Conservation (phyloP, 2,329 filamentous ascomycete species). For the Xylaria sp. region DNA sequence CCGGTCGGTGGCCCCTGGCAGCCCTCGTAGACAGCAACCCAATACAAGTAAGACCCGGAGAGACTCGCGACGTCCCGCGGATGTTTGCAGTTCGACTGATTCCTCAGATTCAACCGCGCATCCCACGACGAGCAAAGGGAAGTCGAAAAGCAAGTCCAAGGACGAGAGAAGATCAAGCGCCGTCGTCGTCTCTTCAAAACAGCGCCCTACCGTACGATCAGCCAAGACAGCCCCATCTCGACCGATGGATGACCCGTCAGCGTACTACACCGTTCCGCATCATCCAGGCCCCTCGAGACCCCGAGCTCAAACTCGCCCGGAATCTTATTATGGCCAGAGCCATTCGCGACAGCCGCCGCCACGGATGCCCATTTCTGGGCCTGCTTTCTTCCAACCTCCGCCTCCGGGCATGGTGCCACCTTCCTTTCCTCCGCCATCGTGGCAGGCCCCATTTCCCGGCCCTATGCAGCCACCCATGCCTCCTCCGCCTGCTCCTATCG, state of each 20-base stretch:
- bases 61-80: slow-evolving; percentile 50
- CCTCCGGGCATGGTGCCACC: slow-evolving; percentile 43
- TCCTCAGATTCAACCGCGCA: slow-evolving; percentile 52
- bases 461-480: slow-evolving; percentile 35
- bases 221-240: slow-evolving; percentile 53
- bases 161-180: slow-evolving; percentile 47
- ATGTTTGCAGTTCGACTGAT: slow-evolving; percentile 54
- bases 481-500: slow-evolving; percentile 39
- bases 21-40: slow-evolving; percentile 59
- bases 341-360: slow-evolving; percentile 32
- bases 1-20: slow-evolving; percentile 57
- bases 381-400: slow-evolving; percentile 50
- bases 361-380: slow-evolving; percentile 52
- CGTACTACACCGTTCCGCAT: slow-evolving; percentile 54
- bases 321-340: slow-evolving; percentile 52
- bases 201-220: slow-evolving; percentile 51
- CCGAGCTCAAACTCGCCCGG: slow-evolving; percentile 54
- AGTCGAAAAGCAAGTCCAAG: slow-evolving; percentile 44
- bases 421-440: slow-evolving; percentile 41
- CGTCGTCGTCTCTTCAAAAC: slow-evolving; percentile 40
- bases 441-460: slow-evolving; percentile 38
- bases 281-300: slow-evolving; percentile 52
- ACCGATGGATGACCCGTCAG: slow-evolving; percentile 51
- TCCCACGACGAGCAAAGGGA: slow-evolving; percentile 40
- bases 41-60: slow-evolving; percentile 63